A percentile compares a stretch with the other conserved stretches of the same genome.
Evolutionary conservation across 129 eudicot species (phyloP).

Genomic region (Mikania micrantha): DNA sequence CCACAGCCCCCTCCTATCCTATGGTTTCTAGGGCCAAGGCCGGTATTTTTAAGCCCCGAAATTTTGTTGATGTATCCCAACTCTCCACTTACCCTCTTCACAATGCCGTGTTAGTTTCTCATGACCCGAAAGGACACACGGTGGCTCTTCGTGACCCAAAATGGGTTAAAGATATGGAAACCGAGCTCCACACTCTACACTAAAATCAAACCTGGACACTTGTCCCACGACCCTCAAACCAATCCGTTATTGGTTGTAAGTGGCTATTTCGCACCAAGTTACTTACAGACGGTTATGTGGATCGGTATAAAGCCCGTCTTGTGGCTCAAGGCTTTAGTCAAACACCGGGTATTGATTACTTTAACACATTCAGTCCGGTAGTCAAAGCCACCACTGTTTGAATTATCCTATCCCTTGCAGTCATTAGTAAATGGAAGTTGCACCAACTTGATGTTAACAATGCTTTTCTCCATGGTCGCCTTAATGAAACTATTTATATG

Average conservation of each 20-base stretch:
- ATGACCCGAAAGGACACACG: background rate
- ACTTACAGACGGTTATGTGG: background rate
- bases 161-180: background rate
- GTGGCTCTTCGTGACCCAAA: background rate
- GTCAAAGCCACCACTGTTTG: no score
- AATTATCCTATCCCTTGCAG: no score
- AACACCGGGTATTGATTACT: no score
- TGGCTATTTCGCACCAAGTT: background rate
- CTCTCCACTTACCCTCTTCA: background rate
- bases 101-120: background rate
- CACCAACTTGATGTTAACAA: no score
- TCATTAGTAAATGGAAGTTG: no score
- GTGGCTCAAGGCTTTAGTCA: no score
- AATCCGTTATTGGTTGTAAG: background rate
- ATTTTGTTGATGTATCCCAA: background rate
- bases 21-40: background rate
- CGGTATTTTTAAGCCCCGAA: background rate
- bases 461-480: no score
- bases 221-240: background rate
- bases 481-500: no score
- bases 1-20: background rate
- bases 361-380: no score
- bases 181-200: background rate
- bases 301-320: background rate
- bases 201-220: background rate